Conservation (phyloP, 139 green algal genomes). For the Auxenochlorella pyrenoidosa region DNA sequence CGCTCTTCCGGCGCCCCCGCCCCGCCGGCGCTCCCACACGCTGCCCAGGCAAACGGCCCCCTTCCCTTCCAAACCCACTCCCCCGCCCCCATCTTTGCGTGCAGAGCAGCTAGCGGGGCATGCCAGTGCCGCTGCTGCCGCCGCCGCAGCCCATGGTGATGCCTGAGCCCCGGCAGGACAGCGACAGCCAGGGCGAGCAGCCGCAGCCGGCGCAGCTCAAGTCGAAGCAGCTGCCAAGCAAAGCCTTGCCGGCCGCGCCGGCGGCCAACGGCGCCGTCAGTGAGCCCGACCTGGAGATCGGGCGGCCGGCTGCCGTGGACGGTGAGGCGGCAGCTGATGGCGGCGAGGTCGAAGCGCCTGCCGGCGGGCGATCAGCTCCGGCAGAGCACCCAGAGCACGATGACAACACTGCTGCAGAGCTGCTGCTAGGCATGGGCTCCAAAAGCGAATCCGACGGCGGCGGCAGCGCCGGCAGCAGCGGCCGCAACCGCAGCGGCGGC, state of each 20-base stretch:
- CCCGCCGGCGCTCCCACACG: neutral
- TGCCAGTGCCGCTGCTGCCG: slow-evolving; percentile 29
- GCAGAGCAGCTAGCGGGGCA: slow-evolving; percentile 1
- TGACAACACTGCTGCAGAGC: slow-evolving; percentile 38
- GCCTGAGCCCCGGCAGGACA: neutral
- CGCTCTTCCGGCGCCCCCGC: neutral
- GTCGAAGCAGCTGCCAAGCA: neutral
- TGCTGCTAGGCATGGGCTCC: slow-evolving; percentile 50
- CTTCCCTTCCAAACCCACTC: neutral
- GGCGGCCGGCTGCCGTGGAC: neutral
- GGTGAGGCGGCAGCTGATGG: neutral
- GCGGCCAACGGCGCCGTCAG: neutral
- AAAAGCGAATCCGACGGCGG: slow-evolving; percentile 23
- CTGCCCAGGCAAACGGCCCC: too few species aligned
- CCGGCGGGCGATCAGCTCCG: neutral
- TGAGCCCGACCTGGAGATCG: neutral
- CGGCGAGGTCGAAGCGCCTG: neutral
- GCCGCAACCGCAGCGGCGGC: neutral
- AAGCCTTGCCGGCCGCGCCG: neutral
- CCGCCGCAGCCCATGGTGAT: slow-evolving; percentile 7
- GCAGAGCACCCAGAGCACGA: slow-evolving; percentile 16
- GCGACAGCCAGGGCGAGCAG: slow-evolving; percentile 21
- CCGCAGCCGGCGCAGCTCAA: neutral
- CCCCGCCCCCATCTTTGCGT: neutral
- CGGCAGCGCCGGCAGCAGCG: slow-evolving; percentile 22